Evolutionary conservation across 176 grass and related monocot genomes (phyloP).

Genomic region (Alloteropsis semialata): DNA sequence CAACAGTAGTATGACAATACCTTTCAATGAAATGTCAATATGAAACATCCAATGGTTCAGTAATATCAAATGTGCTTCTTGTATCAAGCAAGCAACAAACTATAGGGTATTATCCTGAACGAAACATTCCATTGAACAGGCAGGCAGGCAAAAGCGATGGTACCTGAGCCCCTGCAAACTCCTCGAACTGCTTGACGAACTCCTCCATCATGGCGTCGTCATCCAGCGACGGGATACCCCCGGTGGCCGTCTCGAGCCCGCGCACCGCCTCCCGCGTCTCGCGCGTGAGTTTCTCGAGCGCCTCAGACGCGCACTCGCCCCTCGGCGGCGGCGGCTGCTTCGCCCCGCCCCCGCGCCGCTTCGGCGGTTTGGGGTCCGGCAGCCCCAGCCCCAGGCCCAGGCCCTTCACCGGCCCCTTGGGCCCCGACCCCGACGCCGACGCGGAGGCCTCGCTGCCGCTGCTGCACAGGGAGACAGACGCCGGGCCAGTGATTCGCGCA

Average conservation of each 20-base stretch:
- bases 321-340: constrained; percentile 21
- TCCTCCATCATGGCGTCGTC: constrained; percentile 93
- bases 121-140: constrained; percentile 3
- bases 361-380: constrained; percentile 61
- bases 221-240: constrained; percentile 40
- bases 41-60: constrained; percentile 2
- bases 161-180: constrained; percentile 87
- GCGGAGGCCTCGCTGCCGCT: constrained; percentile 27
- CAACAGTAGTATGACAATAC: background rate
- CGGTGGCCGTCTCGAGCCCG: constrained; percentile 80
- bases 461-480: background rate
- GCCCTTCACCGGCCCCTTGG: constrained; percentile 35
- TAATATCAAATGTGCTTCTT: background rate
- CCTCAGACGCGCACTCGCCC: constrained; percentile 68
- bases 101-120: background rate
- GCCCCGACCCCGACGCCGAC: constrained; percentile 31
- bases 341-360: constrained; percentile 63
- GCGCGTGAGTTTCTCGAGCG: constrained; percentile 87
- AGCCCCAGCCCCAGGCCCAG: constrained; percentile 72
- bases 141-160: background rate
- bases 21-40: background rate
- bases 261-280: constrained; percentile 85
- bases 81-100: background rate
- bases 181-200: constrained; percentile 99
- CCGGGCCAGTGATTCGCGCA: background rate